A percentile compares a stretch with the other conserved stretches of the same genome.
phyloP scores from a whole-genome alignment of 805 yeast genomes.

The Saturnispora zaruensis region DNA sequence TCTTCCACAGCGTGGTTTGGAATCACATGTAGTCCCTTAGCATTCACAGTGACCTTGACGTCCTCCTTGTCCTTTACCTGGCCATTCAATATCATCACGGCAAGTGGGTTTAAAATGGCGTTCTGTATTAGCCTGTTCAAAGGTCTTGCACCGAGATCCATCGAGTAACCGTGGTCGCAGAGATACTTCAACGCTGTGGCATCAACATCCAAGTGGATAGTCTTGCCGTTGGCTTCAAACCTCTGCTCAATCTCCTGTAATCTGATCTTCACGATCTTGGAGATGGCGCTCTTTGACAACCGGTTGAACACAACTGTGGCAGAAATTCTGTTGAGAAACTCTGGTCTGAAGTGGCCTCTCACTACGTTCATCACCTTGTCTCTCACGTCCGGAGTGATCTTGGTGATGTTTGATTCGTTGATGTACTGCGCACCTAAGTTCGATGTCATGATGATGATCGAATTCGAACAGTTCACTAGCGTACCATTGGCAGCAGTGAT shows the following conservation, averaged over 20 bases:
- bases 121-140: conserved; percentile 84
- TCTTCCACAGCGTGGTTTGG: conserved; percentile 72
- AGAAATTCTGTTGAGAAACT: conserved; percentile 91
- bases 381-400: conserved; percentile 59
- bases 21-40: conserved; percentile 64
- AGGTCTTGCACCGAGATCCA: conserved; percentile 95
- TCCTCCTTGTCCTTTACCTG: conserved; percentile 83
- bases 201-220: conserved; percentile 62
- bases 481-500: conserved; percentile 93
- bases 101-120: conserved; percentile 80
- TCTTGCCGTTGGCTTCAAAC: conserved; percentile 77
- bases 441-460: conserved; percentile 92
- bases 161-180: conserved; percentile 79
- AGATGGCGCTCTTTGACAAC: conserved; percentile 81
- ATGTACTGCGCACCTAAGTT: conserved; percentile 93
- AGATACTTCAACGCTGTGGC: conserved; percentile 74
- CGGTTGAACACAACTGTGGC: conserved; percentile 91
- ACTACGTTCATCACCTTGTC: conserved; percentile 79
- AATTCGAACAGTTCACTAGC: conserved; percentile 84
- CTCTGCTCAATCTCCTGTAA: conserved; percentile 77
- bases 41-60: conserved; percentile 52
- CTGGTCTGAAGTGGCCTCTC: conserved; percentile 89
- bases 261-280: conserved; percentile 84
- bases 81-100: conserved; percentile 79
- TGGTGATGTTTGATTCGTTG: conserved; percentile 51